Percentiles rank a stretch among this genome's conserved stretches.
phyloP scores from a whole-genome alignment of 345 rosid species.

The Citrus glauca region DNA sequence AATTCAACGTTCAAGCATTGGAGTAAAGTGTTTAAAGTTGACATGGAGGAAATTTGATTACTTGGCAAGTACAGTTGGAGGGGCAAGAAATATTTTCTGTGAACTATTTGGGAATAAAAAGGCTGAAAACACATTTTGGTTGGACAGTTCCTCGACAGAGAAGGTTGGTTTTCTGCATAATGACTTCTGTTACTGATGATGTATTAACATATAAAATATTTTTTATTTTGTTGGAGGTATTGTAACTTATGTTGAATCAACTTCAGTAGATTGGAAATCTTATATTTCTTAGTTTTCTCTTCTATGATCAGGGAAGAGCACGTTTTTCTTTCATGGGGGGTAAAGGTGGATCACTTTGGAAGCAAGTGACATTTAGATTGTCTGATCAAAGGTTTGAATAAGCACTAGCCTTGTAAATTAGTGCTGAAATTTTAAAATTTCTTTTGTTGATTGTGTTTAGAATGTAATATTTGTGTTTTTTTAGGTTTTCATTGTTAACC shows the following conservation, averaged over 20 bases:
- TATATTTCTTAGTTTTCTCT: neutral
- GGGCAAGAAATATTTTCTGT: constrained; percentile 67
- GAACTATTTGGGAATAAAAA: constrained; percentile 48
- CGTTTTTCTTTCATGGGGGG: constrained; percentile 95
- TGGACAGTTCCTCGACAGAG: constrained; percentile 91
- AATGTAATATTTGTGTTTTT: neutral
- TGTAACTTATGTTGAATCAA: neutral
- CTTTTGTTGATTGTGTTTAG: neutral
- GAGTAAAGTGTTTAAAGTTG: constrained; percentile 48
- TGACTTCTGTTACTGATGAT: constrained; percentile 1
- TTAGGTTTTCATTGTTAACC: neutral
- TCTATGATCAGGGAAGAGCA: constrained; percentile 63
- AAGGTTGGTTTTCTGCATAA: constrained; percentile 47
- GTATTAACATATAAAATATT: neutral
- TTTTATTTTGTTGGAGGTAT: neutral
- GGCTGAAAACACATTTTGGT: constrained; percentile 85
- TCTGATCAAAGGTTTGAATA: constrained; percentile 61
- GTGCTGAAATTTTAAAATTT: neutral
- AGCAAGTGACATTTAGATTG: constrained; percentile 79
- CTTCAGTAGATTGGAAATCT: neutral
- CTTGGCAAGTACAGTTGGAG: constrained; percentile 63
- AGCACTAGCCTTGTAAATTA: constrained; percentile 6
- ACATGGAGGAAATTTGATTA: constrained; percentile 73
- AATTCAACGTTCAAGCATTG: constrained; percentile 21
- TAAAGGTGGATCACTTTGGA: constrained; percentile 95